A percentile compares a stretch with the other conserved stretches of the same genome.
These are phyloP conservation scores for Danielia reshetovae DNA, from an alignment of 805 yeast species.

Conservation along the genomic window DNA sequence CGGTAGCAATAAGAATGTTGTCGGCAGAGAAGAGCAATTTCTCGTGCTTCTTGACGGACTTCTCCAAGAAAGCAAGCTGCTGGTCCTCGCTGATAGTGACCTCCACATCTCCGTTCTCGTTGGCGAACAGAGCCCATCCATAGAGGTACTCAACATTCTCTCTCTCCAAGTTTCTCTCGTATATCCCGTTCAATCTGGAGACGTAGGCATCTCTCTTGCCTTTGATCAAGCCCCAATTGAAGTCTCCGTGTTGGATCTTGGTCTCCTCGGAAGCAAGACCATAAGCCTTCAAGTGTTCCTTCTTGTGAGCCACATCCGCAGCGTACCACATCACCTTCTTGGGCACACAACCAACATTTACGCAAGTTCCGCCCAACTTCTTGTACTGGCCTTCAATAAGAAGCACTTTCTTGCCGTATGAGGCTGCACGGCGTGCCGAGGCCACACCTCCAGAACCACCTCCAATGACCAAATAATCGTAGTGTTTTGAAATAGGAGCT, in stretches of 20 bases:
- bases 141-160: constrained; percentile 85
- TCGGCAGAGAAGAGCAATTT: constrained; percentile 69
- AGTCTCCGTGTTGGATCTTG: constrained; percentile 47
- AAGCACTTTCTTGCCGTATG: constrained; percentile 84
- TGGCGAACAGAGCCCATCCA: constrained; percentile 80
- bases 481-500: constrained; percentile 45
- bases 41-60: constrained; percentile 44
- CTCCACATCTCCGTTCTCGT: constrained; percentile 65
- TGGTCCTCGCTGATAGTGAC: constrained; percentile 52
- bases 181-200: constrained; percentile 83
- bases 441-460: constrained; percentile 99
- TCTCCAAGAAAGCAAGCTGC: constrained; percentile 32
- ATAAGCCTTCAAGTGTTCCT: constrained; percentile 73
- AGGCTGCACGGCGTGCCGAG: constrained; percentile 95
- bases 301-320: constrained; percentile 76
- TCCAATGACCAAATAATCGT: constrained; percentile 91
- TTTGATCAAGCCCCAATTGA: constrained; percentile 82
- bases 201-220: constrained; percentile 90
- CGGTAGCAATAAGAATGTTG: constrained; percentile 84
- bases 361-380: constrained; percentile 94
- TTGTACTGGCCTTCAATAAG: constrained; percentile 69
- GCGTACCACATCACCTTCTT: constrained; percentile 99
- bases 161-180: constrained; percentile 77
- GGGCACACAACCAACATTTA: constrained; percentile 98
- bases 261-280: constrained; percentile 64